phyloP scores from a whole-genome alignment of 805 yeast species.

The Lipomyces mesembrius region DNA sequence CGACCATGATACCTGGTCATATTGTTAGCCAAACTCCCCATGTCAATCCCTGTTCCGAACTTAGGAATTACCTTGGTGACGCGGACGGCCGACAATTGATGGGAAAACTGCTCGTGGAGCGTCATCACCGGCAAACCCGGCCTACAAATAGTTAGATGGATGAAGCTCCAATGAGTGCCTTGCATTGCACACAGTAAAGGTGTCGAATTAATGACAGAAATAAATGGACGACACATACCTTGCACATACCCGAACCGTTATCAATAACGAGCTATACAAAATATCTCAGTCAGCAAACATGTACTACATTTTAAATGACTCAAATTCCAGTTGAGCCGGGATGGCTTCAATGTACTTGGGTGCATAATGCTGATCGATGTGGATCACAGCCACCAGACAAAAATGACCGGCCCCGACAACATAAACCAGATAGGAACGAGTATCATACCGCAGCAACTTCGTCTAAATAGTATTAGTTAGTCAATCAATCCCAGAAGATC shows the following conservation, averaged over 20 bases:
- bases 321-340: neutral
- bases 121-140: constrained; percentile 99
- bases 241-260: constrained; percentile 99
- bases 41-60: neutral
- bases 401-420: neutral
- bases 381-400: neutral
- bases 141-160: constrained; percentile 45
- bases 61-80: constrained; percentile 90
- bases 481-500: constrained; percentile 10
- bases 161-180: neutral
- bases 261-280: constrained; percentile 80
- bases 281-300: constrained; percentile 47
- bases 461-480: constrained; percentile 43
- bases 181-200: neutral
- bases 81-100: constrained; percentile 99
- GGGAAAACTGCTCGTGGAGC: constrained; percentile 99
- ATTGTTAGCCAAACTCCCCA: neutral
- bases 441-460: constrained; percentile 56
- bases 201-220: neutral
- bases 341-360: neutral
- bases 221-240: constrained; percentile 45
- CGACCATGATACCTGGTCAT: constrained; percentile 56
- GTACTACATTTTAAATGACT: neutral
- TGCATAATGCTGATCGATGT: neutral
- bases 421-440: neutral